Base-by-base conservation (phyloP, 176 grass and related monocot species). In the Stipa capillata region DNA sequence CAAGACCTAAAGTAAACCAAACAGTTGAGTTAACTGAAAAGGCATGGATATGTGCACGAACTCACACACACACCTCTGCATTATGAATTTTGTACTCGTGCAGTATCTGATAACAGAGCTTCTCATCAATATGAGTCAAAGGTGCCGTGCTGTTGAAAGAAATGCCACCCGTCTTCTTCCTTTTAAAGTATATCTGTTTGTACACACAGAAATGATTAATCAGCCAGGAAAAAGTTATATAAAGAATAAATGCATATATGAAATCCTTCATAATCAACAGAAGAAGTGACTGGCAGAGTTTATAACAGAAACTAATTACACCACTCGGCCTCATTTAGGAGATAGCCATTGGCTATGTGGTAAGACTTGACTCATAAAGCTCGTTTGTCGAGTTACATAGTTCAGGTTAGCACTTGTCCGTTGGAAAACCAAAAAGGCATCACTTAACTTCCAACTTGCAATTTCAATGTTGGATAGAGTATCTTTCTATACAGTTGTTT, bases 71-170 rank as follows among this genome's bases (percentile, higher is more conserved):
- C 36, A 91, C 92, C 92, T 99, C 96, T 78, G 96, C 96, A 83
- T 99, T 99, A 69, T 99, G 96, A 87, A 99, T 95, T 77, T 99
- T 99, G 84, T 99, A 99, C 65, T 95, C 96, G 2, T 99, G 96
- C 67, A 99, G 34, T 73, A 95, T 99, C 84, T 99, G 96, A 76
- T 99, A 95, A 81, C 96, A 95, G 65, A 99, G 96, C 57, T 99
- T 99, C 85, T 95, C 96, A 74, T 99, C 96, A 74, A 99, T 85
- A 93, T 95, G 92, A 49, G 90, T 93, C 79, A 99, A 87, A 70
- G 92, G 60, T 37, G 20, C 28, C 0, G 88, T 99, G 60, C 90
- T 95, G 74, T 99, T 99, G 84, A 95, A 99, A 50, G 92, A 95
- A 85, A 99, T 93, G 37, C 96, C 96, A 39, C 96, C 96, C 51